Evolutionary conservation across 441 rosid species (phyloP).

Genomic region (Adansonia rubrostipa): DNA sequence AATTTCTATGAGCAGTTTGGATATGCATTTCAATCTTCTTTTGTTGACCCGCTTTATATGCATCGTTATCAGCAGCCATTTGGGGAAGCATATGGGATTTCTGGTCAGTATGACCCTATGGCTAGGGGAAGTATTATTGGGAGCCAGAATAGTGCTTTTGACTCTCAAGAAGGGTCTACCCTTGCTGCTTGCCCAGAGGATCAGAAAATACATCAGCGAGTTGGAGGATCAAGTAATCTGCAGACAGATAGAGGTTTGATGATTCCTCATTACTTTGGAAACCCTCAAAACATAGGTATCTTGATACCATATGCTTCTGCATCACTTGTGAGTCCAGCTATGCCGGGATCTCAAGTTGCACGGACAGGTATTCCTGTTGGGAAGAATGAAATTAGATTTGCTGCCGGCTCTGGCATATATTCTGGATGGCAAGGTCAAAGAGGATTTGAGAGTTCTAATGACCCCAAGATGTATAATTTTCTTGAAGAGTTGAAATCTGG

Average conservation of each 20-base stretch:
- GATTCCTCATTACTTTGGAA: conserved; percentile 42
- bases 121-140: conserved; percentile 39
- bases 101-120: conserved; percentile 44
- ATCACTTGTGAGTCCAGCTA: conserved; percentile 27
- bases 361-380: conserved; percentile 34
- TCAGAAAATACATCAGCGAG: conserved; percentile 38
- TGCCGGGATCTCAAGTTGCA: conserved; percentile 50
- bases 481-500: conserved; percentile 80
- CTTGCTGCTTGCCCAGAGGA: conserved; percentile 40
- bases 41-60: conserved; percentile 50
- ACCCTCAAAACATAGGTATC: conserved; percentile 48
- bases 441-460: conserved; percentile 45
- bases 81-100: conserved; percentile 43
- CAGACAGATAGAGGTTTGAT: conserved; percentile 37
- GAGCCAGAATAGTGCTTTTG: conserved; percentile 40
- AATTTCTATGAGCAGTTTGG: conserved; percentile 54
- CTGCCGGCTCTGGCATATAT: conserved; percentile 41
- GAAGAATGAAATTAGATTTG: conserved; percentile 40
- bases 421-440: conserved; percentile 61
- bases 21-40: conserved; percentile 15
- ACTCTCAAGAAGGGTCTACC: conserved; percentile 41
- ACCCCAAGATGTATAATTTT: conserved; percentile 50
- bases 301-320: conserved; percentile 51
- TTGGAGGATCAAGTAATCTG: conserved; percentile 40
- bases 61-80: conserved; percentile 55